Conservation (phyloP, 441 rosid species). For the Erodium trifolium region DNA sequence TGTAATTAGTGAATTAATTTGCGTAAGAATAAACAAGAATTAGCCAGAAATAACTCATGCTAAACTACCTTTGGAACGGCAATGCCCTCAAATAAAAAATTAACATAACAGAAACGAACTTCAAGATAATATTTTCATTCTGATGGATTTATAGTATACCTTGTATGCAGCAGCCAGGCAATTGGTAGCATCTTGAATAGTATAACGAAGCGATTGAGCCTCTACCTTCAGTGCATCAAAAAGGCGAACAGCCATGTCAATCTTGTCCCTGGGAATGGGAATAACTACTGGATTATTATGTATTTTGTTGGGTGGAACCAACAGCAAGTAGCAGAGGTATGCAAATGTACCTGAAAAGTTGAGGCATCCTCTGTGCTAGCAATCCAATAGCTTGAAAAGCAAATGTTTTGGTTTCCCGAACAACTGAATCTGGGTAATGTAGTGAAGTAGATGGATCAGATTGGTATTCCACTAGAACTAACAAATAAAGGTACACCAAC, state of each 20-base stretch:
- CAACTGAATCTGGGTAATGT: conserved; percentile 48
- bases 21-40: not conserved
- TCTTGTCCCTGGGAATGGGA: conserved; percentile 57
- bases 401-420: conserved; percentile 68
- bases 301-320: conserved; percentile 15
- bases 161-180: conserved; percentile 82
- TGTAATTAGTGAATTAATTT: not conserved
- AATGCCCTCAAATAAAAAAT: not conserved
- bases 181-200: conserved; percentile 76
- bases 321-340: conserved; percentile 16
- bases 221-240: conserved; percentile 81
- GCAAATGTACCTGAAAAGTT: conserved; percentile 66
- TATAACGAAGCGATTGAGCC: conserved; percentile 57
- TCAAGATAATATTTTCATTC: not conserved
- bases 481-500: conserved; percentile 12
- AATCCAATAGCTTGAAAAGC: conserved; percentile 92
- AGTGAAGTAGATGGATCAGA: conserved; percentile 21
- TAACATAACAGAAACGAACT: not conserved
- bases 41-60: not conserved
- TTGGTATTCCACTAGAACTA: conserved; percentile 8
- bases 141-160: conserved; percentile 35
- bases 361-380: conserved; percentile 83
- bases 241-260: conserved; percentile 86
- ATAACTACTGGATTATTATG: conserved; percentile 16
- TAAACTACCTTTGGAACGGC: not conserved